Base-by-base conservation (phyloP, 2,329 filamentous ascomycete species). In the Bipolaris bicolor region DNA sequence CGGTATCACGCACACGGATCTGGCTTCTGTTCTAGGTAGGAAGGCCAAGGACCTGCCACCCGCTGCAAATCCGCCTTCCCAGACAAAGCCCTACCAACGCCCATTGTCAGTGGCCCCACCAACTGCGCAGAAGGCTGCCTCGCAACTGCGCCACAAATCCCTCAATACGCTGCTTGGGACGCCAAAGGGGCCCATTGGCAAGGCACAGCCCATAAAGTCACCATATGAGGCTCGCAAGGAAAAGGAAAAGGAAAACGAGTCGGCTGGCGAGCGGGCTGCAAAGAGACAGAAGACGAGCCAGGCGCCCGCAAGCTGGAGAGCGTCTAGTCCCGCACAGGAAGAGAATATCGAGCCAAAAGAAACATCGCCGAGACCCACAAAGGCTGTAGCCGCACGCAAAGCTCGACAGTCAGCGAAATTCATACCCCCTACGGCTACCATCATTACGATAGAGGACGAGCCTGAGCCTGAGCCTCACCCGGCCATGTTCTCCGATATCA, bases 21-120 rank as follows among this genome's bases (percentile, higher is more conserved):
- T 97, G 24, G 87, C 89, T 0, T 87, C 88, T 26, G 76, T 97
- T 26, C 78, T 95, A 44, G 88, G 90, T 60, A 92, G 89, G 75
- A 85, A 86, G 55, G 79, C 80, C 9, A 87, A 84, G 65, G 68
- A 70, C 0, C 62, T 66, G 13, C 63, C 68, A 4, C 62, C 64
- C 51, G 57, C 52, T 29, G 57, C 65, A 33, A 37, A 48, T 46
- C 52, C 69, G 34, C 55, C 65, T 39, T 60, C 70, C 4, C 53
- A 64, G 10, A 47, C 52, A 16, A 67, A 46, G 33, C 64, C 59
- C n/a, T 69, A 62, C 61, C 65, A 61, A 33, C 57, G 55, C 41
- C 63, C 64, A 9, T 61, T 63, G 4, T 59, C 63, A 6, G 58
- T 67, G 34, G 65, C 57, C 16, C 64, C 65, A 3, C 46, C 39